Percentiles rank a stretch among this genome's conserved stretches.
phyloP scores from a whole-genome alignment of 1,284 basidiomycete species.

The Trichosporon asahii region DNA sequence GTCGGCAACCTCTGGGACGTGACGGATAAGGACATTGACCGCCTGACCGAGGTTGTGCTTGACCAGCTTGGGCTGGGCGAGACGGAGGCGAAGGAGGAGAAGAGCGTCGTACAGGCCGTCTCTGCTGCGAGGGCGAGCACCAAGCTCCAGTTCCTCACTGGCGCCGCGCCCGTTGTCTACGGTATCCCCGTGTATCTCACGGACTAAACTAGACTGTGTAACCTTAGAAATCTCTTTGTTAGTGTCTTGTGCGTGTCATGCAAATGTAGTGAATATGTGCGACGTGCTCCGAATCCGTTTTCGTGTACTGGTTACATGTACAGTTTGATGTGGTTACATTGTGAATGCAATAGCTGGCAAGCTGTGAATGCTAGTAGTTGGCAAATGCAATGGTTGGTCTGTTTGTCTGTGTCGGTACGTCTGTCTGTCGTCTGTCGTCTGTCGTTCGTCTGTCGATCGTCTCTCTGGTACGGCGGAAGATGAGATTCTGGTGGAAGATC shows the following conservation, averaged over 20 bases:
- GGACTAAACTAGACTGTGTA: not conserved
- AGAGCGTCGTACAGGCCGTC: constrained; percentile 67
- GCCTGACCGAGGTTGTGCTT: constrained; percentile 80
- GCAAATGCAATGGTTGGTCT: not conserved
- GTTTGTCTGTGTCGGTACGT: not conserved
- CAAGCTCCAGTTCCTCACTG: constrained; percentile 91
- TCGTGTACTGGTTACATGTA: constrained; percentile 4
- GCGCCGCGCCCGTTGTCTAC: constrained; percentile 89
- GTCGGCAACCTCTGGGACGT: constrained; percentile 98
- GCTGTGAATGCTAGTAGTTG: constrained; percentile 2
- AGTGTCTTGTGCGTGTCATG: too few species aligned
- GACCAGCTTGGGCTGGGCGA: constrained; percentile 63
- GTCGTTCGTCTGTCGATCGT: too few species aligned
- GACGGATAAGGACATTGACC: constrained; percentile 94
- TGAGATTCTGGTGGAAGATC: too few species aligned
- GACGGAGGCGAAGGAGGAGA: not conserved
- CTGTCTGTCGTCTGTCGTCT: too few species aligned
- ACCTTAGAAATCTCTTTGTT: not conserved
- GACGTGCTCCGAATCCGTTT: not conserved
- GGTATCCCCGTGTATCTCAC: constrained; percentile 66
- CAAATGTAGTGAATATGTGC: not conserved
- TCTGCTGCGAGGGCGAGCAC: constrained; percentile 72
- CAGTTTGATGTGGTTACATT: constrained; percentile 2
- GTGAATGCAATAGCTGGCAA: not conserved
- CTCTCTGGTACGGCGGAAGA: too few species aligned